These are phyloP conservation scores for Aspergillus fijiensis DNA, from an alignment of 2,329 filamentous ascomycete genomes.

Conservation along the genomic window DNA sequence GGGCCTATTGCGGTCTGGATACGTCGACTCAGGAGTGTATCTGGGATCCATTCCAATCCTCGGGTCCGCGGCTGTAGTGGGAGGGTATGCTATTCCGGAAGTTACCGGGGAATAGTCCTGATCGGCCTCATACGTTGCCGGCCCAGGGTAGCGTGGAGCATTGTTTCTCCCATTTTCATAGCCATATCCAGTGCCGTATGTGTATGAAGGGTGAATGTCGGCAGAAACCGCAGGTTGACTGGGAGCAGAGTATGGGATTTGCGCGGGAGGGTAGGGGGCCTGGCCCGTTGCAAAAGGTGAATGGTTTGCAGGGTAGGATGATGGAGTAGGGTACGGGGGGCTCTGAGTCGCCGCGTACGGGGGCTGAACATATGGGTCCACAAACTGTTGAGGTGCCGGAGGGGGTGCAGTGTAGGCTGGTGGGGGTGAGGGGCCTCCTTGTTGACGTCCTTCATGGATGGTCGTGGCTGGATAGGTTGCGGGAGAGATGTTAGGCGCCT, in stretches of 20 bases:
- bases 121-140: conserved; percentile 41
- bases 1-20: conserved; percentile 40
- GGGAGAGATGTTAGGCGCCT: conserved; percentile 40
- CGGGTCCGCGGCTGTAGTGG: conserved; percentile 42
- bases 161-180: conserved; percentile 41
- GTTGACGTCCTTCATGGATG: conserved; percentile 41
- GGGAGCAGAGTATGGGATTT: conserved; percentile 35
- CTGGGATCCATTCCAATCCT: conserved; percentile 46
- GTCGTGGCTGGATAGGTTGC: conserved; percentile 38
- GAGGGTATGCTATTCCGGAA: conserved; percentile 42
- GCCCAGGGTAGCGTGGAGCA: conserved; percentile 44
- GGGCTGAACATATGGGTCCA: conserved; percentile 37
- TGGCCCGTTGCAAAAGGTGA: conserved; percentile 37
- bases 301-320: conserved; percentile 35
- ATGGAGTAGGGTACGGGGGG: conserved; percentile 34
- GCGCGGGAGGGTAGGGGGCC: conserved; percentile 36
- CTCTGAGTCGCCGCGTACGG: conserved; percentile 34
- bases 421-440: conserved; percentile 39
- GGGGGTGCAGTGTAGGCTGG: conserved; percentile 34
- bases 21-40: conserved; percentile 42
- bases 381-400: conserved; percentile 31
- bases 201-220: conserved; percentile 42
- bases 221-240: conserved; percentile 40
- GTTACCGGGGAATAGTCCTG: conserved; percentile 43
- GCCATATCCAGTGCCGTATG: conserved; percentile 38